A percentile compares a stretch with the other conserved stretches of the same genome.
Evolutionary conservation across 2,329 filamentous ascomycete species (phyloP).

Genomic region (Trichothecium roseum): DNA sequence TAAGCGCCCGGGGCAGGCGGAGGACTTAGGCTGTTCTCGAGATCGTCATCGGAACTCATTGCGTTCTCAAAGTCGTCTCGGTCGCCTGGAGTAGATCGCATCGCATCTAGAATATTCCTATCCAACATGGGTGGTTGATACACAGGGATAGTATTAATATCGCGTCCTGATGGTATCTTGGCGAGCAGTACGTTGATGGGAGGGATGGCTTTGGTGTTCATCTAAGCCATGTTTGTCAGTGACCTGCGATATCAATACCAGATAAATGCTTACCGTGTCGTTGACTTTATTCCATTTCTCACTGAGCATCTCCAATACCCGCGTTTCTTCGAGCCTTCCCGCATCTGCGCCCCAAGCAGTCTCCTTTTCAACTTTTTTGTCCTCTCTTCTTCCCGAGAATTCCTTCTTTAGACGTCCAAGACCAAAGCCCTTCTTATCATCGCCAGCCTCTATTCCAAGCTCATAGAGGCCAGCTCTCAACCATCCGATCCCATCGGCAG

Average conservation of each 20-base stretch:
- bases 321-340: constrained; percentile 71
- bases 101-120: constrained; percentile 49
- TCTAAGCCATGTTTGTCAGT: constrained; percentile 31
- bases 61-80: constrained; percentile 22
- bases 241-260: not conserved
- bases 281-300: constrained; percentile 89
- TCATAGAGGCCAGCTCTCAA: constrained; percentile 66
- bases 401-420: constrained; percentile 61
- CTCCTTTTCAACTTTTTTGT: constrained; percentile 66
- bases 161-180: constrained; percentile 77
- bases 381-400: constrained; percentile 68
- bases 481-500: constrained; percentile 82
- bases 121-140: constrained; percentile 59
- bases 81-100: constrained; percentile 32
- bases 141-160: constrained; percentile 64
- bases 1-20: constrained; percentile 32
- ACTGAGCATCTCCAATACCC: constrained; percentile 79
- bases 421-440: constrained; percentile 41
- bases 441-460: constrained; percentile 51
- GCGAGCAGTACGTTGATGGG: constrained; percentile 60
- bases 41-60: constrained; percentile 27
- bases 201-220: constrained; percentile 72
- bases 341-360: constrained; percentile 71
- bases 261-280: constrained; percentile 57
- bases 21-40: constrained; percentile 8